Conservation (phyloP, 768 basidiomycete species). For the Agaricus subrufescens region DNA sequence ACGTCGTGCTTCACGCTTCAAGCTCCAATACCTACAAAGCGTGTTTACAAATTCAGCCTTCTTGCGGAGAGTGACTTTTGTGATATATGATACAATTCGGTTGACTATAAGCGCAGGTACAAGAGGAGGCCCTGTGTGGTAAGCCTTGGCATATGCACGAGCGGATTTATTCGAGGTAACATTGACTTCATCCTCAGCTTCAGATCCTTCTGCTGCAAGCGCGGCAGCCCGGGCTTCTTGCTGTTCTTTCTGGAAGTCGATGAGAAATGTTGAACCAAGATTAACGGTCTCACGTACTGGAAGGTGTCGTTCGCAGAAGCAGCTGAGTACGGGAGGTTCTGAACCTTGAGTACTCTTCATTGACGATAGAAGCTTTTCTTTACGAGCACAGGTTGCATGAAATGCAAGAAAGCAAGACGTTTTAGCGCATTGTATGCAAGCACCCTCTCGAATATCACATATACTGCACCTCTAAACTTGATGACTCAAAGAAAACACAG, state of each 20-base stretch:
- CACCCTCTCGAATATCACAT: constrained; percentile 55
- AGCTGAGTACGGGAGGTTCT: constrained; percentile 68
- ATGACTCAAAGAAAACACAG: background rate
- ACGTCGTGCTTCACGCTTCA: constrained; percentile 89
- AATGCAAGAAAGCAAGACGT: constrained; percentile 89
- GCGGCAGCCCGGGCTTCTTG: constrained; percentile 55
- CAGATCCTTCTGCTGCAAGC: constrained; percentile 46
- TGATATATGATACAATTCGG: constrained; percentile 70
- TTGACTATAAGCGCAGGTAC: constrained; percentile 84
- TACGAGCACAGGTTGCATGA: constrained; percentile 91
- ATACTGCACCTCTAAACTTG: constrained; percentile 39
- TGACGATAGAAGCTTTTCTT: constrained; percentile 76
- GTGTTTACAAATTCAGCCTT: constrained; percentile 71
- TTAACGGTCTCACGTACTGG: constrained; percentile 51
- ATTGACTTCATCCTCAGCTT: constrained; percentile 31
- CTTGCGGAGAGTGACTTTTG: constrained; percentile 65
- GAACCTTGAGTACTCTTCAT: constrained; percentile 81
- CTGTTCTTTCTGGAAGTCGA: constrained; percentile 49
- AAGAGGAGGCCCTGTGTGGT: constrained; percentile 89
- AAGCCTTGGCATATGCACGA: constrained; percentile 87
- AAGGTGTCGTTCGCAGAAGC: constrained; percentile 88
- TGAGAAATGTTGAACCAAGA: background rate
- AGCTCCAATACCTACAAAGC: constrained; percentile 92
- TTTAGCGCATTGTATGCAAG: constrained; percentile 95
- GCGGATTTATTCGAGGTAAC: constrained; percentile 68